phyloP scores from a whole-genome alignment of 208 protist genomes.

The Trypanosoma caninum region DNA sequence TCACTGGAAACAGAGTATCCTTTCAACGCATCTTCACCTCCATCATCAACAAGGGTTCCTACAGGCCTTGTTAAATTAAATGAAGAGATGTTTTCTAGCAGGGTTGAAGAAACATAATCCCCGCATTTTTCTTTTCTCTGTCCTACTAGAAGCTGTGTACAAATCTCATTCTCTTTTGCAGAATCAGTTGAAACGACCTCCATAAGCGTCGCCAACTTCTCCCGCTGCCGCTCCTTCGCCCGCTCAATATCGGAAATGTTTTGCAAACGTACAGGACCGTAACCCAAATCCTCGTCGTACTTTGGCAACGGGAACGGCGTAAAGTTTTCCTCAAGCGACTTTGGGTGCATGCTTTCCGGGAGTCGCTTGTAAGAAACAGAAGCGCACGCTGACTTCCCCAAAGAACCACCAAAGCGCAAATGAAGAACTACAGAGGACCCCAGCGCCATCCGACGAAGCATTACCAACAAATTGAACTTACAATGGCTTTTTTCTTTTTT shows the following conservation, averaged over 20 bases:
- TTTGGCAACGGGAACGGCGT: slow-evolving; percentile 85
- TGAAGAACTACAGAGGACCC: slow-evolving; percentile 4
- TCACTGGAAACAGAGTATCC: slow-evolving; percentile 51
- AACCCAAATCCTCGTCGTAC: slow-evolving; percentile 72
- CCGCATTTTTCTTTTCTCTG: background rate
- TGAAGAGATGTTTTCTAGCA: too few relatives aligned
- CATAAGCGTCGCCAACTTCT: slow-evolving; percentile 19
- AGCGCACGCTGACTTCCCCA: background rate
- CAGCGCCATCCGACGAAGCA: slow-evolving; percentile 21
- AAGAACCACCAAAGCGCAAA: slow-evolving; percentile 21
- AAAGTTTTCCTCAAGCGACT: slow-evolving; percentile 46
- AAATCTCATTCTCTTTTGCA: background rate
- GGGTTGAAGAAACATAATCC: background rate
- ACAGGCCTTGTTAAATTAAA: background rate
- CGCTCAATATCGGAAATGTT: slow-evolving; percentile 78
- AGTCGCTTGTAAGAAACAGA: slow-evolving; percentile 23
- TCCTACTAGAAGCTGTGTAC: background rate
- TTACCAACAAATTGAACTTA: too few relatives aligned
- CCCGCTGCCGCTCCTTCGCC: slow-evolving; percentile 28
- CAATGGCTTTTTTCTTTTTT: background rate
- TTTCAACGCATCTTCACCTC: slow-evolving; percentile 18
- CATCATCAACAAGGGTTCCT: background rate
- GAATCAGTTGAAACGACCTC: background rate
- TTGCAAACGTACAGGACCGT: slow-evolving; percentile 67
- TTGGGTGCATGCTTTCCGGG: slow-evolving; percentile 73